phyloP scores from a whole-genome alignment of 176 grass and related monocot species.

The Chrysopogon serrulatus region DNA sequence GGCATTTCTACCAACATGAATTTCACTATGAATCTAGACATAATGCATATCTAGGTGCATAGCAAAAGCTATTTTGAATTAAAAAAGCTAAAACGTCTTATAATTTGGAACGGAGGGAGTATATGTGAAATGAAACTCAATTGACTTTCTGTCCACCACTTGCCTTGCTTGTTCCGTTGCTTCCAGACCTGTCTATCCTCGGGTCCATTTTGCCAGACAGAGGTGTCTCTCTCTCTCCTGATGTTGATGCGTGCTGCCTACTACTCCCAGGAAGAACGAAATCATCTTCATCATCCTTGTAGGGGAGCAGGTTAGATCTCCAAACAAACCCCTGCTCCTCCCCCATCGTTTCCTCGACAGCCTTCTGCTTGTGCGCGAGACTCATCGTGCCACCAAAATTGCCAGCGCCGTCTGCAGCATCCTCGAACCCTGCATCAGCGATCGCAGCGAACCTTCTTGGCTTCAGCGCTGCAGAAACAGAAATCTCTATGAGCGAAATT shows the following conservation, averaged over 20 bases:
- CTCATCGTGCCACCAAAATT: background rate
- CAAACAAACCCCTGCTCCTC: background rate
- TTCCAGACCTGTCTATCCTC: slow-evolving; percentile 6
- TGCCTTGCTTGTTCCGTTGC: slow-evolving; percentile 25
- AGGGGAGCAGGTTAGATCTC: background rate
- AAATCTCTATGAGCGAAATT: background rate
- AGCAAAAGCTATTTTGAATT: too few species aligned
- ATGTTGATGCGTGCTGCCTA: background rate
- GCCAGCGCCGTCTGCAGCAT: background rate
- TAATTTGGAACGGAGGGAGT: too few species aligned
- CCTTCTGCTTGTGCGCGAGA: background rate
- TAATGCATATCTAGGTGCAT: too few species aligned
- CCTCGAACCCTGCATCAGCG: background rate
- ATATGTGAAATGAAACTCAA: background rate
- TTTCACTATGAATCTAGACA: too few species aligned
- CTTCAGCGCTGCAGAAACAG: slow-evolving; percentile 32
- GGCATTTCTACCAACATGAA: too few species aligned
- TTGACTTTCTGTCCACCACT: slow-evolving; percentile 5
- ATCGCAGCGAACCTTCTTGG: slow-evolving; percentile 18
- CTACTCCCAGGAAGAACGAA: slow-evolving; percentile 14
- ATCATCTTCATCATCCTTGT: background rate
- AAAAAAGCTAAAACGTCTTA: too few species aligned
- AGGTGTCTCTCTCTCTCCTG: background rate
- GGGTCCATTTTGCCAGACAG: slow-evolving; percentile 12
- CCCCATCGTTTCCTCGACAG: background rate